Evolutionary conservation across 345 rosid species (phyloP), one percentile per base, ranked within the genome.

Genomic region (Lenwebbia sp.): DNA sequence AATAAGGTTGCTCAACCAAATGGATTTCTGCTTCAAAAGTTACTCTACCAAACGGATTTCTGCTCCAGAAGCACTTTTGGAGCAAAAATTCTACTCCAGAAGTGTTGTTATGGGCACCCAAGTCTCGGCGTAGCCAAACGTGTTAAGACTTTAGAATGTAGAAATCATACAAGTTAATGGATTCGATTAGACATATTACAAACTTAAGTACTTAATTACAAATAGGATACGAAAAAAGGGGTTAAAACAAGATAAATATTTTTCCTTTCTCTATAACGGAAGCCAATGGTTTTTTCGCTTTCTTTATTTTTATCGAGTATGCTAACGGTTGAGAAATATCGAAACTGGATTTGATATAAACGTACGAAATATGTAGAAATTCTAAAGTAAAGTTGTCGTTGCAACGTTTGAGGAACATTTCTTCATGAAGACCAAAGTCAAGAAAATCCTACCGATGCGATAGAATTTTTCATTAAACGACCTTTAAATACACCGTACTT

Each of bases 141-240:
- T 5, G 17, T n/a, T 0, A 30, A n/a, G 70, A 58, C 70, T 6
- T 6, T 1, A 7, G 0, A 58, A 13, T 5, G 33, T 58, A 58
- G 19, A 30, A 58, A 58, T 12, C 19, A n/a, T n/a, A 0, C 8
- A 58, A 58, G 70, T 58, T n/a, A 13, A n/a, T 12, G 13, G 70
- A 58, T 58, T 58, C 33, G 13, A n/a, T 2, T 58, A 58, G 70
- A 58, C 8, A 5, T 13, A n/a, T n/a, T 58, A 0, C n/a, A n/a
- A n/a, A 5, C n/a, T 26, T 14, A 0, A 58, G 28, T 58, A 1
- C 70, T 58, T n/a, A 26, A 13, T 58, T 13, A n/a, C 19, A 13
- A 5, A n/a, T 13, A n/a, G 28, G 70, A 1, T 58, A 26, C 17
- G 6, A 58, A 58, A 12, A 58, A 58, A 5, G 4, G 65, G 65